Conservation (phyloP, 2,329 filamentous ascomycete species). For the Pseudogymnoascus sp. region DNA sequence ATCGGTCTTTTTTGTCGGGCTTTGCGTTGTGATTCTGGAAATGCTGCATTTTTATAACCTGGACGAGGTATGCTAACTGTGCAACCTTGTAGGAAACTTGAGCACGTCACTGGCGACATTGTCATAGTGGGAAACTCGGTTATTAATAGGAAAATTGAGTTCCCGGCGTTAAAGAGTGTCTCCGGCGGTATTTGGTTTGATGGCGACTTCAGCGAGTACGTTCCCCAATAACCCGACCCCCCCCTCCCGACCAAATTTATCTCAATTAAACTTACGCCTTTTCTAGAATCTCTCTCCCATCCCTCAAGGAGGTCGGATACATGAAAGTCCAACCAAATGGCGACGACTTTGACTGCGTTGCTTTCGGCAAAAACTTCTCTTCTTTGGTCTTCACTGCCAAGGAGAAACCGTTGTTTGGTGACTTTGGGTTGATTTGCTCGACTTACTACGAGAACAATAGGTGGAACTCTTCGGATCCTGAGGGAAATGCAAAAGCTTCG, state of each 20-base stretch:
- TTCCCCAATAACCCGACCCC: background rate
- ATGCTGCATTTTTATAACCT: background rate
- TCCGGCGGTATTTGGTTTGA: background rate
- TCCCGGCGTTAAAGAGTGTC: background rate
- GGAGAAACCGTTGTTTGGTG: background rate
- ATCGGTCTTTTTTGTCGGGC: background rate
- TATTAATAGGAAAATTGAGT: background rate
- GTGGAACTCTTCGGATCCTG: slow-evolving; percentile 12
- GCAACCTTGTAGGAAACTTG: background rate
- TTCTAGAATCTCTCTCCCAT: slow-evolving; percentile 12
- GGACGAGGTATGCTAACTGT: background rate
- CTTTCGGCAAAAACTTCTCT: slow-evolving; percentile 12
- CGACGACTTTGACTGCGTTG: slow-evolving; percentile 11
- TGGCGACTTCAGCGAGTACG: background rate
- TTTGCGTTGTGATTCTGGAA: background rate
- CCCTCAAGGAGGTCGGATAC: slow-evolving; percentile 9
- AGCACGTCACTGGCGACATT: background rate
- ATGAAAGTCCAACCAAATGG: background rate
- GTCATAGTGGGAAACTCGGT: background rate
- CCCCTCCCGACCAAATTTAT: background rate
- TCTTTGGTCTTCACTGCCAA: slow-evolving; percentile 11
- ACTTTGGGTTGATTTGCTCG: slow-evolving; percentile 12
- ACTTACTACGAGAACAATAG: slow-evolving; percentile 10
- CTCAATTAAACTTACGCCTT: background rate
- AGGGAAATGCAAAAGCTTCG: background rate